Conservation (phyloP, 1,139 yeast species). For the Candida sp. region DNA sequence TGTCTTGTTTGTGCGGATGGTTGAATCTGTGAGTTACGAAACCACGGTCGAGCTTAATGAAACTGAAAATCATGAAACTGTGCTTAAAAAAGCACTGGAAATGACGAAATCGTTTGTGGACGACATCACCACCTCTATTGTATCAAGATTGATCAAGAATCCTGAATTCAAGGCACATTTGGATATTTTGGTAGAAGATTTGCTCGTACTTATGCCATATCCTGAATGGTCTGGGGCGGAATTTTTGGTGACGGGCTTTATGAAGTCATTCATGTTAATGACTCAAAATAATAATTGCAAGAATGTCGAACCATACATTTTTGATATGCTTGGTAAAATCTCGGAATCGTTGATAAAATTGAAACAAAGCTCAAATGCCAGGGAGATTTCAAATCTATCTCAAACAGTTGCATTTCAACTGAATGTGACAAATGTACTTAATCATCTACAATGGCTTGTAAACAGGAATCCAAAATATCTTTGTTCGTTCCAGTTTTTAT, state of each 20-base stretch:
- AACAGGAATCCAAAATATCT: neutral
- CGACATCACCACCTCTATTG: conserved; percentile 35
- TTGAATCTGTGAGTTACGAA: conserved; percentile 32
- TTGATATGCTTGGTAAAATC: conserved; percentile 9
- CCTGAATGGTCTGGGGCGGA: conserved; percentile 68
- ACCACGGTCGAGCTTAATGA: conserved; percentile 1
- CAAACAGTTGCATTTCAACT: neutral
- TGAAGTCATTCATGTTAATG: neutral
- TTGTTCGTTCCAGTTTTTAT: neutral
- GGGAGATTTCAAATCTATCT: neutral
- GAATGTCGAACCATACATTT: conserved; percentile 6
- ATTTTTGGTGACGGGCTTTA: conserved; percentile 5
- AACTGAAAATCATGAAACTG: conserved; percentile 7
- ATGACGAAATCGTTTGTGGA: conserved; percentile 15
- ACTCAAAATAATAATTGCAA: neutral
- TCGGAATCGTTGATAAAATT: conserved; percentile 1
- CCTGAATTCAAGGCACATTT: conserved; percentile 42
- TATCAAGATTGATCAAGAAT: conserved; percentile 33
- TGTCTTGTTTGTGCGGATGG: conserved; percentile 38
- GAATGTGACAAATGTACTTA: neutral
- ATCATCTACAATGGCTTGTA: neutral
- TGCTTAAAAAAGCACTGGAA: conserved; percentile 1
- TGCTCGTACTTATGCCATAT: conserved; percentile 40
- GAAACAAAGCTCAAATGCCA: neutral
- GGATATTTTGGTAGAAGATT: conserved; percentile 55